Base-by-base conservation (phyloP, 2,329 filamentous ascomycete species). In the Tolypocladium capitatum region DNA sequence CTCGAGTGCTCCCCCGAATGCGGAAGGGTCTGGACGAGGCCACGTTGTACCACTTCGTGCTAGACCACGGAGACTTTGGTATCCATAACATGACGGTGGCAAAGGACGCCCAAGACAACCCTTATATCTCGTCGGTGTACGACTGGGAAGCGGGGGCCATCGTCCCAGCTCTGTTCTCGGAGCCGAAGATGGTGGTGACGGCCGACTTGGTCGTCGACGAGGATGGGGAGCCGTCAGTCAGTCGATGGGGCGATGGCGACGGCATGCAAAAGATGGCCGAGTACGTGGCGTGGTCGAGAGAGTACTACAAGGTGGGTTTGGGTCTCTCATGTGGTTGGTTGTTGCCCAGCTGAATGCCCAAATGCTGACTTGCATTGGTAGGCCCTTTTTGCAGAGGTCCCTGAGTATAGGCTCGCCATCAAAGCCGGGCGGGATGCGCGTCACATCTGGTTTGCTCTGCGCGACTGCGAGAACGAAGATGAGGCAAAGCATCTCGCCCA, bases 11-110 rank as follows among this genome's bases (percentile, higher is more conserved):
- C 2, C 56, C 58, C 4, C 31, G 36, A 9, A 20, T 9, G 14
- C 9, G 18, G 18, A 36, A 38, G 13, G 33, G 40, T 4, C 16
- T 31, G 16, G 38, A 43, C 11, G 40, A 57, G 4, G 34, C 21
- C 10, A 31, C 31, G 4, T 43, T 61, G 8, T 63, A 63, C 49
- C 59, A 56, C 20, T 52, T 61, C n/a, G 62, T 64, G 45, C 55
- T 65, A 21, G 57, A 65, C 4, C 60, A 64, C 43, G 60, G 60
- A 14, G 60, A 64, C 50, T 64, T 60, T 50, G 61, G 61, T 36
- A 58, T 62, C 38, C 58, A 64, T 48, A 64, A 62, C 43, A 60
- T 58, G 54, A 56, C 56, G 1, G 24, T 51, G 27, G 30, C 34
- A 11, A 28, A 16, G 16, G 43, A 40, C 21, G 21, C 31, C 13